Conservation (phyloP, 2,329 filamentous ascomycete species). For the Aspergillus ochraceus region DNA sequence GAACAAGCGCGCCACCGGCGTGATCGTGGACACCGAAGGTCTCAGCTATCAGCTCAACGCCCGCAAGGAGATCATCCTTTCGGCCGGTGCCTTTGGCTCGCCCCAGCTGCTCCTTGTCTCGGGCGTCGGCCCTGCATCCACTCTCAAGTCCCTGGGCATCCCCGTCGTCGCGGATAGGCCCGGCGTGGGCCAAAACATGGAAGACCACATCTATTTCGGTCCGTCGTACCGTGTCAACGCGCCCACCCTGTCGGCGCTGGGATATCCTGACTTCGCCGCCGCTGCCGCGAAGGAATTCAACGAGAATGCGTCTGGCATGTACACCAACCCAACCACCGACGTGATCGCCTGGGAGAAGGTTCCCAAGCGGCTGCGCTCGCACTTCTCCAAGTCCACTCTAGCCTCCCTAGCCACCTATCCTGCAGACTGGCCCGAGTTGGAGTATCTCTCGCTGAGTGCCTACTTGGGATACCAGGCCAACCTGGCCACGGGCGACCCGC, state of each 20-base stretch:
- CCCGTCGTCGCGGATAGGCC: slow-evolving; percentile 27
- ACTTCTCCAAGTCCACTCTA: neutral
- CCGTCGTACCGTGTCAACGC: slow-evolving; percentile 29
- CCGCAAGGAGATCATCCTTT: slow-evolving; percentile 51
- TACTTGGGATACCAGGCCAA: slow-evolving; percentile 25
- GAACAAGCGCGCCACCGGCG: slow-evolving; percentile 40
- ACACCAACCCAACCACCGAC: slow-evolving; percentile 17
- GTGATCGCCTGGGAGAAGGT: slow-evolving; percentile 36
- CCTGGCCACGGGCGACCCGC: slow-evolving; percentile 16
- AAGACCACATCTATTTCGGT: slow-evolving; percentile 34
- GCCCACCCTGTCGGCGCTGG: slow-evolving; percentile 19
- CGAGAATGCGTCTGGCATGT: slow-evolving; percentile 8
- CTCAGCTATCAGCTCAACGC: slow-evolving; percentile 42
- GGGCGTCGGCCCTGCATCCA: slow-evolving; percentile 46
- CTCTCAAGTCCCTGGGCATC: slow-evolving; percentile 27
- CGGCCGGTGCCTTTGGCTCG: slow-evolving; percentile 56
- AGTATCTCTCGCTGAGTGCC: slow-evolving; percentile 30
- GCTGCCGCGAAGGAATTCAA: slow-evolving; percentile 5
- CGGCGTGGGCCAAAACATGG: slow-evolving; percentile 40
- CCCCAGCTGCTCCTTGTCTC: slow-evolving; percentile 47
- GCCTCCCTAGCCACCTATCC: slow-evolving; percentile 14
- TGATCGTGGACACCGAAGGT: slow-evolving; percentile 10
- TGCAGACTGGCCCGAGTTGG: slow-evolving; percentile 39
- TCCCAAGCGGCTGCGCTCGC: slow-evolving; percentile 18
- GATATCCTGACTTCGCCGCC: slow-evolving; percentile 18